Base-by-base conservation (phyloP, 306 rosid species). In the Rubus idaeus region DNA sequence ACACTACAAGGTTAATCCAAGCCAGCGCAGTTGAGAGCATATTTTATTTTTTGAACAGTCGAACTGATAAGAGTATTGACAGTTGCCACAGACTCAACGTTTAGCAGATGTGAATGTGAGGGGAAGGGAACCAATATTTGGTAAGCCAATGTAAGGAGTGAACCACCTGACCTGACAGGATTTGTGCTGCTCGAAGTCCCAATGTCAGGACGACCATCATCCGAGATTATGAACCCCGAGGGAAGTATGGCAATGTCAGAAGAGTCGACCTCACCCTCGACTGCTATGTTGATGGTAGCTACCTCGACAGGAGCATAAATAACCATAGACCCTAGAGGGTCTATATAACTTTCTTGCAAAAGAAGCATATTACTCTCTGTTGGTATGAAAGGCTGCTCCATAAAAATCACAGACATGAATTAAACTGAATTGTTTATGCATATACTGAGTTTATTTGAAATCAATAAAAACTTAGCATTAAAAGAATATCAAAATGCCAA, bases 331-430 rank as follows among this genome's bases (percentile, higher is more conserved):
- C 84, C 97, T 77, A 81, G 42, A 3, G 73, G 21, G 75, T 90
- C 90, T 40, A 44, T 69, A 46, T 76, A 86, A 68, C 87, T 77
- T 73, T 94, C 97, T 91, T 90, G 96, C 5, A 91, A 77, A 44
- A 91, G 80, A 72, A 85, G 17, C 74, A 79, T 53, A 23, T 83
- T 73, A 49, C 76, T 74, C 78, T 88, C 91, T 0, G 42, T 49
- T 0, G 85, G 84, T 17, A 78, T 26, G 20, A 76, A 77, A 8
- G 93, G 93, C 98, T 94, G 86, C 78, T 11, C 45, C 81, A 83
- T 40, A 77, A 8, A 13, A 58, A 75, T 26, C 45, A 53, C 21
- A 4, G 8, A 80, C n/a, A n/a, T 40, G 21, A 67, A 67, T 41
- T 26, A n/a, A 60, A 46, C 7, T 17, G 5, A n/a, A 56, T 9